Percentiles rank a stretch among this genome's conserved stretches.
phyloP scores from a whole-genome alignment of 192 early-diverging fungal genomes.

The Coemansia sp. region DNA sequence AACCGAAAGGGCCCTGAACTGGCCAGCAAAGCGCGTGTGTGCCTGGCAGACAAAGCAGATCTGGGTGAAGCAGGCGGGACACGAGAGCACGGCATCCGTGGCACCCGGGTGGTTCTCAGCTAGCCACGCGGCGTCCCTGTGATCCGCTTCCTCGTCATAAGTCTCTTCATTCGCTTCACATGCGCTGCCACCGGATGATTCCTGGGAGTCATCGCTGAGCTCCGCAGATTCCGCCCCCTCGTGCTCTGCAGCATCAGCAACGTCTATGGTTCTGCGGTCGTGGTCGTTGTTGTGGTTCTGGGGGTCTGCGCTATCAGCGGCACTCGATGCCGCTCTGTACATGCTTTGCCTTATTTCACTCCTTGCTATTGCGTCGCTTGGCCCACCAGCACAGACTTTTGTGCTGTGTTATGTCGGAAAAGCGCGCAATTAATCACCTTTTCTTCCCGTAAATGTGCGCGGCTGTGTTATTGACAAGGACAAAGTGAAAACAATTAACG shows the following conservation, averaged over 20 bases:
- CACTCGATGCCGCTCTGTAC: no score
- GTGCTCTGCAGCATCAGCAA: not conserved
- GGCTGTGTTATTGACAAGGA: no score
- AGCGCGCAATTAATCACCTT: no score
- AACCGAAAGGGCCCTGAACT: slow-evolving; percentile 34
- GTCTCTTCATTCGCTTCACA: not conserved
- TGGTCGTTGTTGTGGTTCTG: no score
- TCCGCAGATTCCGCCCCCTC: not conserved
- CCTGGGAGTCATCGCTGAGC: slow-evolving; percentile 2
- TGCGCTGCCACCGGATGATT: not conserved
- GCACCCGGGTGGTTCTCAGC: slow-evolving; percentile 17
- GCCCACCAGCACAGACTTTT: no score
- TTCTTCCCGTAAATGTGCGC: no score
- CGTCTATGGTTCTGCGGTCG: no score
- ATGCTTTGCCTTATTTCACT: no score
- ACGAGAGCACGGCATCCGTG: slow-evolving; percentile 48
- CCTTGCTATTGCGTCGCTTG: no score
- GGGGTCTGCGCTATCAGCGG: no score
- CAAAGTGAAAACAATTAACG: no score
- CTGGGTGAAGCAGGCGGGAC: slow-evolving; percentile 45
- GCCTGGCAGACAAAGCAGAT: slow-evolving; percentile 49
- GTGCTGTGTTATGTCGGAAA: no score
- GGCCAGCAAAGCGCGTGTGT: slow-evolving; percentile 26
- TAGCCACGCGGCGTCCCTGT: slow-evolving; percentile 26
- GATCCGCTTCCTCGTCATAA: slow-evolving; percentile 34